phyloP scores from a whole-genome alignment of 106 monocot species.

The Triglochin maritima region DNA sequence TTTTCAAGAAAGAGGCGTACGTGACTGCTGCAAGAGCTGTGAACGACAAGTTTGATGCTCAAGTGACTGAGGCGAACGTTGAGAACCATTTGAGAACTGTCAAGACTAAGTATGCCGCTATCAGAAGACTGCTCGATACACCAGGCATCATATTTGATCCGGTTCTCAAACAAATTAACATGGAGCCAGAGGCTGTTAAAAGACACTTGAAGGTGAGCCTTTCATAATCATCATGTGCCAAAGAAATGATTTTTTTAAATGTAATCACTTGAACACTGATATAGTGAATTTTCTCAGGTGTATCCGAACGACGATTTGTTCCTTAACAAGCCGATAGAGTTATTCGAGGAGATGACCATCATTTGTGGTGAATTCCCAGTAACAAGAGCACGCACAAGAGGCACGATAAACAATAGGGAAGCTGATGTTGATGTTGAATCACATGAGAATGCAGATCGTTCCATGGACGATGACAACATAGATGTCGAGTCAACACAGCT shows the following conservation, averaged over 20 bases:
- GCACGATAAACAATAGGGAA: not conserved
- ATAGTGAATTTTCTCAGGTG: constrained; percentile 3
- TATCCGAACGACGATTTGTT: constrained; percentile 28
- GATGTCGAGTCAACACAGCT: not conserved
- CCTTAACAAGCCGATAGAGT: constrained; percentile 15
- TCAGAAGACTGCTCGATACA: constrained; percentile 17
- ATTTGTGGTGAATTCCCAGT: not conserved
- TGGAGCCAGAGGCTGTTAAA: constrained; percentile 10
- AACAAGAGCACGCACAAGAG: not conserved
- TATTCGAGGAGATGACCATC: constrained; percentile 5
- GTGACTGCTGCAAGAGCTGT: constrained; percentile 29
- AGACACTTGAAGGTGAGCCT: constrained; percentile 16
- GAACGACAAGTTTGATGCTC: constrained; percentile 17
- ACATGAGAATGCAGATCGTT: not conserved
- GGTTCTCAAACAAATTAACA: constrained; percentile 18
- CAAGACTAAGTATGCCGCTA: constrained; percentile 18
- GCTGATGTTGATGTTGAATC: not conserved
- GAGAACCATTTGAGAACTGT: constrained; percentile 36
- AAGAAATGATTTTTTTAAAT: not conserved
- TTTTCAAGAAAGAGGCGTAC: constrained; percentile 22
- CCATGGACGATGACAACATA: not conserved
- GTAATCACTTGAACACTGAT: not conserved
- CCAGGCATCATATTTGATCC: constrained; percentile 14
- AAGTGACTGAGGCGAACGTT: constrained; percentile 16
- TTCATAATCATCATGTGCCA: not conserved